Percentiles rank a stretch among this genome's conserved stretches.
phyloP scores from a whole-genome alignment of 2,329 filamentous ascomycete genomes.

The Hortaea sp. region DNA sequence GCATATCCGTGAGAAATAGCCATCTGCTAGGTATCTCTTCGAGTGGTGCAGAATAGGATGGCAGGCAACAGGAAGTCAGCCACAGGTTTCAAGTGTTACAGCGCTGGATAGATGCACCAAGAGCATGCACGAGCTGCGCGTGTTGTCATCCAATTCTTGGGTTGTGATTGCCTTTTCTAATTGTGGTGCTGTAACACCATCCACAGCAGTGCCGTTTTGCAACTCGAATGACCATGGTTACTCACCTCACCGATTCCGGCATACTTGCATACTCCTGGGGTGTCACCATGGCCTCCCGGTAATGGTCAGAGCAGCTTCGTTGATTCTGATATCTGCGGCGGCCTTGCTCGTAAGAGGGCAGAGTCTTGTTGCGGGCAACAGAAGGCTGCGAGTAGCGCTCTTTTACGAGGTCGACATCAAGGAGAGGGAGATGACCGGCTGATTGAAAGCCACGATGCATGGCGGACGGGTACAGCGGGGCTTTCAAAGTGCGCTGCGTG shows the following conservation, averaged over 20 bases:
- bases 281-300: conserved; percentile 13
- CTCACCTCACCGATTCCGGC: conserved; percentile 35
- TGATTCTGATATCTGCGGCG: conserved; percentile 1
- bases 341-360: not conserved
- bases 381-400: conserved; percentile 1
- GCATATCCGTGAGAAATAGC: not conserved
- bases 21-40: not conserved
- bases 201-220: not conserved
- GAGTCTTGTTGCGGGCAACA: not conserved
- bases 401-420: not conserved
- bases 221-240: conserved; percentile 5
- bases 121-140: not conserved
- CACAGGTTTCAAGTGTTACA: not conserved
- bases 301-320: conserved; percentile 4
- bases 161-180: conserved; percentile 4
- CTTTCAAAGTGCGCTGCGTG: no score
- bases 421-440: not conserved
- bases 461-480: not conserved
- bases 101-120: conserved; percentile 2
- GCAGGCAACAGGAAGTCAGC: not conserved
- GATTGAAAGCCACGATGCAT: conserved; percentile 1
- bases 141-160: not conserved
- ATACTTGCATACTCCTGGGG: conserved; percentile 33
- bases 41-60: not conserved
- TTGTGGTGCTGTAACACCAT: conserved; percentile 9